Base-by-base conservation (phyloP, 2,329 filamentous ascomycete species). In the Mycogone perniciosa region DNA sequence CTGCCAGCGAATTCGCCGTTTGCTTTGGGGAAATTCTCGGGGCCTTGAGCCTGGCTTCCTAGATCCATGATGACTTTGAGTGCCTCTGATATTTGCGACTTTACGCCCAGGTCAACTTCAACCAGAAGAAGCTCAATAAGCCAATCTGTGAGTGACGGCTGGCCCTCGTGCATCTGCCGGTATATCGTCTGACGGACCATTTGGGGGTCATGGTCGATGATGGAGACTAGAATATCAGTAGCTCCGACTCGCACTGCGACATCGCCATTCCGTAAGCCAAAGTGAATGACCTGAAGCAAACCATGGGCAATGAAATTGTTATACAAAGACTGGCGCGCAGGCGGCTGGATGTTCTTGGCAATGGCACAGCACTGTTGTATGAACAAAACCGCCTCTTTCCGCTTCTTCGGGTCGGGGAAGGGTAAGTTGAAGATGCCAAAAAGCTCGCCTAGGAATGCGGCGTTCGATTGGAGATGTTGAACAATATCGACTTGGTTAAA, bases 401-500 rank as follows among this genome's bases (percentile, higher is more conserved):
- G 95, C 54, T 87, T 83, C 62, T 82, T 82, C 47, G 80, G 73
- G 45, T 88, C 82, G 47, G 73, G 70, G 53, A 83, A 81, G 27
- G 82, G 75, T 0, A 82, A 73, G 20, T 77, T 80, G 63, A 97
- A 96, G 55, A 97, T 89, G 48, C 80, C 79, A 66, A 97, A 99
- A 4, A 97, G 77, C 55, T 96, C 89, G 58, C 83, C 84, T 30
- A 97, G 73, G 62, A 96, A 96, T 2, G 72, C 71, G 1, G 75
- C 75, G 61, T 96, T 96, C 29, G 77, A 78, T 67, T 96, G 91
- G n/a, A 99, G 77, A 69, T 97, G 89, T 63, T 92, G 88, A 45
- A 99, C 86, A 64, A 99, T 96, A 64, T 97, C 93, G 60, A 97
- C 91, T 72, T 99, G 93, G 71, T 97, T 93, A 77, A 95, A 99